Conservation (phyloP, 371 early-diverging fungal genomes). For the Syncephalastrum monosporum region DNA sequence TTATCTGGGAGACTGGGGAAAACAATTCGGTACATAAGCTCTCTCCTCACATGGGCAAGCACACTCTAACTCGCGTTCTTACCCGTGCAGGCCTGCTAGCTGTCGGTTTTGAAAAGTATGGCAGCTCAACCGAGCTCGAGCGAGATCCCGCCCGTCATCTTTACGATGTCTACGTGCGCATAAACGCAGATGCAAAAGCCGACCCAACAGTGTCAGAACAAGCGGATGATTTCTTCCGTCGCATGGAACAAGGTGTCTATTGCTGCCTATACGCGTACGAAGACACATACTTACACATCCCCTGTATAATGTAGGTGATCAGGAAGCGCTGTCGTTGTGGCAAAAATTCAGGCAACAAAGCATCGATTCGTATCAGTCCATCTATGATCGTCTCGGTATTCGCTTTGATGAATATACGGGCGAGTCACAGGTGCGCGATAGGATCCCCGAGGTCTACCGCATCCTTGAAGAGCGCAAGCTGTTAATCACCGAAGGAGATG, state of each 20-base stretch:
- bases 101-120: slow-evolving; percentile 89
- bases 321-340: slow-evolving; percentile 77
- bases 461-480: slow-evolving; percentile 41
- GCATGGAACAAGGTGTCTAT: slow-evolving; percentile 86
- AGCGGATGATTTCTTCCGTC: slow-evolving; percentile 90
- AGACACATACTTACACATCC: not conserved
- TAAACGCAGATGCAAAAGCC: slow-evolving; percentile 67
- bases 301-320: slow-evolving; percentile 1
- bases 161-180: slow-evolving; percentile 94
- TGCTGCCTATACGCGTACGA: not conserved
- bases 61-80: too few relatives aligned
- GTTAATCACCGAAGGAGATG: slow-evolving; percentile 34
- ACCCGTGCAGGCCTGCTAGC: slow-evolving; percentile 75
- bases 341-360: slow-evolving; percentile 83
- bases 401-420: slow-evolving; percentile 97
- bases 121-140: slow-evolving; percentile 74
- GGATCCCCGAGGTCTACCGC: slow-evolving; percentile 68
- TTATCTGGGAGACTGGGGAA: too few relatives aligned
- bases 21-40: too few relatives aligned
- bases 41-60: too few relatives aligned
- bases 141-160: slow-evolving; percentile 94
- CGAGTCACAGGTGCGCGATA: slow-evolving; percentile 84
- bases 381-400: slow-evolving; percentile 88
- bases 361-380: slow-evolving; percentile 81
- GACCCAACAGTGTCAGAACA: slow-evolving; percentile 61